A percentile compares a stretch with the other conserved stretches of the same genome.
phyloP scores from a whole-genome alignment of 768 basidiomycete species.

The Gloeophyllum trabeum region DNA sequence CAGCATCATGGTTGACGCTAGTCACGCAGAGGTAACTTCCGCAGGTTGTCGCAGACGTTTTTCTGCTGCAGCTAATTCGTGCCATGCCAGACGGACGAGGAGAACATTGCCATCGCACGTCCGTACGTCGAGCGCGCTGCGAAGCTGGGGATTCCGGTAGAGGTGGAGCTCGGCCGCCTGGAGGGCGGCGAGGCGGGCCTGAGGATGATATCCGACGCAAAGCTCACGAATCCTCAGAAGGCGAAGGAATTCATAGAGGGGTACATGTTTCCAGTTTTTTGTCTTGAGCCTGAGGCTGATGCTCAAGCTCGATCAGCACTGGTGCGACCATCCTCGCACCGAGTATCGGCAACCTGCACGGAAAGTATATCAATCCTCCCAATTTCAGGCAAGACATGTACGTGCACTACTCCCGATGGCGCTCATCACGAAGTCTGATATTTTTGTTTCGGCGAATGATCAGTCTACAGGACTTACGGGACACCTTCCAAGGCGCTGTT shows the following conservation, averaged over 20 bases:
- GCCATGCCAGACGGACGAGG: constrained; percentile 29
- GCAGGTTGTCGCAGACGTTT: background rate
- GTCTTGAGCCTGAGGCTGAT: background rate
- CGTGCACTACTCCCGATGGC: constrained; percentile 2
- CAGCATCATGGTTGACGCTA: constrained; percentile 40
- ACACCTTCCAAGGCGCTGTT: constrained; percentile 21
- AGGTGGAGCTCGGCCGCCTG: constrained; percentile 35
- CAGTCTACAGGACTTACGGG: constrained; percentile 26
- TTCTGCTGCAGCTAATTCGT: background rate
- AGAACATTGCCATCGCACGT: constrained; percentile 31
- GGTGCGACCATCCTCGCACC: constrained; percentile 34
- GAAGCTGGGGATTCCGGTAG: constrained; percentile 28
- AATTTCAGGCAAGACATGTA: constrained; percentile 35
- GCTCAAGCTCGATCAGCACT: constrained; percentile 18
- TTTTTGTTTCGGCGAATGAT: no score
- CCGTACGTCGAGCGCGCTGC: constrained; percentile 32
- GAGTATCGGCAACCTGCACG: constrained; percentile 37
- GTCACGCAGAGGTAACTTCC: constrained; percentile 28
- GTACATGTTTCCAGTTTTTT: constrained; percentile 9
- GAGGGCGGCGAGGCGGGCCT: constrained; percentile 40
- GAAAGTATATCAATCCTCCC: constrained; percentile 31
- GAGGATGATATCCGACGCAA: constrained; percentile 33
- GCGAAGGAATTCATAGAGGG: constrained; percentile 30
- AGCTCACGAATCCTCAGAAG: constrained; percentile 31
- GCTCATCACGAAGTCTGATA: background rate